phyloP scores from a whole-genome alignment of 225 moss, liverwort and hornwort genomes.

The Polytrichum commune region DNA sequence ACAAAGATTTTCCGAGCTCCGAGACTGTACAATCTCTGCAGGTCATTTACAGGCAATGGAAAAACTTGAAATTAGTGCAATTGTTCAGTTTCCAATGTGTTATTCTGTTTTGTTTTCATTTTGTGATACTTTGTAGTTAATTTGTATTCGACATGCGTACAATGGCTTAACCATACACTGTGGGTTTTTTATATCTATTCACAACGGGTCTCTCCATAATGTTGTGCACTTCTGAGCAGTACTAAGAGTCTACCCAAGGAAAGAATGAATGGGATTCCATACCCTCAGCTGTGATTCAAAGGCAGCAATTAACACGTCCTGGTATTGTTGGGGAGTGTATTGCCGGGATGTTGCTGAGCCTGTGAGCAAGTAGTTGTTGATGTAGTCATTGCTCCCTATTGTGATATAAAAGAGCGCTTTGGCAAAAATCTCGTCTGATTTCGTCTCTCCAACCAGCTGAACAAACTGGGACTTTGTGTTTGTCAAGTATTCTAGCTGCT shows the following conservation, averaged over 20 bases:
- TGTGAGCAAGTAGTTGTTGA: constrained; percentile 63
- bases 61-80: too few relatives aligned
- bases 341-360: neutral
- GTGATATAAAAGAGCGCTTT: constrained; percentile 55
- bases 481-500: constrained; percentile 50
- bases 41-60: neutral
- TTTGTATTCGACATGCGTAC: too few relatives aligned
- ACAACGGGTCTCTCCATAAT: too few relatives aligned
- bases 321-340: too few relatives aligned
- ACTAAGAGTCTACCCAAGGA: neutral
- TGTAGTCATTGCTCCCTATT: constrained; percentile 86
- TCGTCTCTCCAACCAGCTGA: constrained; percentile 30
- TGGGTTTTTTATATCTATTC: too few relatives aligned
- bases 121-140: too few relatives aligned
- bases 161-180: too few relatives aligned
- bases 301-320: constrained; percentile 19
- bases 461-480: constrained; percentile 47
- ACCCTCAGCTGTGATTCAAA: constrained; percentile 64
- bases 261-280: neutral
- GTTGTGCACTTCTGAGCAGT: too few relatives aligned
- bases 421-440: constrained; percentile 37
- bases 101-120: too few relatives aligned
- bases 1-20: constrained; percentile 60
- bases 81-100: too few relatives aligned
- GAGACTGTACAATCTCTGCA: constrained; percentile 50